phyloP scores from a whole-genome alignment of 2,329 filamentous ascomycete genomes.

The Colletotrichum endophyticum region DNA sequence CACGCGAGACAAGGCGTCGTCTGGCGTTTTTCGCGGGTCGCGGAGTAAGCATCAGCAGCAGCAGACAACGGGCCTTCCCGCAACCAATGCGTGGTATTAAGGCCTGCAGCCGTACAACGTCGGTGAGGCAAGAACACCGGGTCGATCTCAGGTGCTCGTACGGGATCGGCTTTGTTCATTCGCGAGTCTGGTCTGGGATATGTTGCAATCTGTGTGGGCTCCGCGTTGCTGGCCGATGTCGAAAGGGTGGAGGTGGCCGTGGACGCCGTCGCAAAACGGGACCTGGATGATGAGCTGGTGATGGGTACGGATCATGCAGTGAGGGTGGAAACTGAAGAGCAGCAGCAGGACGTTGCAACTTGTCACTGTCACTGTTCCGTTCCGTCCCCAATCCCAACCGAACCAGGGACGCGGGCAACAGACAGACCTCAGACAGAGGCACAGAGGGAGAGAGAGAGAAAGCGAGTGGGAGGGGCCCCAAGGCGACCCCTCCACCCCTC shows the following conservation, averaged over 20 bases:
- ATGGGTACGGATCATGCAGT: background rate
- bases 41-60: background rate
- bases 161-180: background rate
- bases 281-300: background rate
- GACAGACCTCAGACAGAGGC: background rate
- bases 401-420: background rate
- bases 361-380: background rate
- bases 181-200: background rate
- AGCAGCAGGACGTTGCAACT: background rate
- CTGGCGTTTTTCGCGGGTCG: background rate
- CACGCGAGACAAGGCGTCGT: background rate
- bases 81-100: background rate
- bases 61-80: conserved; percentile 9
- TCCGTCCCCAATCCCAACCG: background rate
- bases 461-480: background rate
- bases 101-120: background rate
- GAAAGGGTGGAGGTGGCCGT: background rate
- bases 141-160: background rate
- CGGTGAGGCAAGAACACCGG: background rate
- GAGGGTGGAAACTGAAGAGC: background rate
- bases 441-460: background rate
- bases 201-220: background rate
- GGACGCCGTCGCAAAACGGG: background rate
- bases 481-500: background rate
- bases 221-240: background rate